Evolutionary conservation across 148 eudicot species (phyloP), one percentile per base, ranked within the genome.

Genomic region (Rheum nobile): DNA sequence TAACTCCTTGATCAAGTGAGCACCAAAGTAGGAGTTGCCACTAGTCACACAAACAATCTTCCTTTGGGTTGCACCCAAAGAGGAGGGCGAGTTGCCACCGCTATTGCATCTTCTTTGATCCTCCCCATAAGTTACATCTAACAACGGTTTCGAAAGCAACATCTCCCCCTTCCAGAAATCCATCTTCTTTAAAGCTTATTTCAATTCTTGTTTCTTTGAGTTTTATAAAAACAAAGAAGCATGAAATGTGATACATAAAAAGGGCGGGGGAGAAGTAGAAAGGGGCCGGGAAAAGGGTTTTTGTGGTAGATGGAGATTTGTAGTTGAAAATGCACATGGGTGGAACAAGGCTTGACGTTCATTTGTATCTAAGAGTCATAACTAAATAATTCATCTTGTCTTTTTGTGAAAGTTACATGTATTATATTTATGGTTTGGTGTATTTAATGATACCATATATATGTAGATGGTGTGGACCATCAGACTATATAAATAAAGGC

Each of bases 31-130:
- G 2, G 83, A 76, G 52, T 80, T 80, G 8, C 77, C 83, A 43
- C 83, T 77, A 0, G 83, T 80, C 3, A 80, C 83, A 55, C 83
- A 80, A 16, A 76, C 77, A 29, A 80, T 61, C 72, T 57, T 41
- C 55, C 78, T 76, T 10, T 75, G 75, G 14, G 76, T 67, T 10
- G 75, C 76, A 26, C 41, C 65, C 63, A 61, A 35, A 37, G 39
- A 65, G 41, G 70, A 65, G 0, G 39, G 10, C 21, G 69, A 65
- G 69, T 4, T 65, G 7, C 21, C 39, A 16, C 39, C 39, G 0
- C 10, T n/a, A 24, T 22, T 37, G 28, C 76, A 32, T 13, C 75
- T 46, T 5, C 48, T 29, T 70, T 37, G 19, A 13, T 52, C 54
- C 17, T 75, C 59, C 0, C 70, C 46, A 11, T 31, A 26, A 29